Percentiles rank a stretch among this genome's conserved stretches.
Conservation (phyloP, 768 basidiomycete genomes). For the Calvatia gigantea region DNA sequence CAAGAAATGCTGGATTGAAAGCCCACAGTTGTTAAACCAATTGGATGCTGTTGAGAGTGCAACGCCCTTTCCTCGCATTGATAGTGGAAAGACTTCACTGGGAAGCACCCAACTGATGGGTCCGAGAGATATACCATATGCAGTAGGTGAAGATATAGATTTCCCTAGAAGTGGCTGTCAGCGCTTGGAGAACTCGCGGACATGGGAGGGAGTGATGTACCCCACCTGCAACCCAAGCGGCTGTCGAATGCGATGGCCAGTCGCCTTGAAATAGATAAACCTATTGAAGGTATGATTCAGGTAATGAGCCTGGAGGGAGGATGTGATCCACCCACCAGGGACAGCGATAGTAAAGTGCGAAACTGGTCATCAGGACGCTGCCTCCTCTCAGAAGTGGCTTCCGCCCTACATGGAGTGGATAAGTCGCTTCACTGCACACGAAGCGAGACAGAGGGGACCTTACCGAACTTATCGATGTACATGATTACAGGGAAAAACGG, state of each 20-base stretch:
- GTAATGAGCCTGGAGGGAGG: background rate
- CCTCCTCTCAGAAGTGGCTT: slow-evolving; percentile 65
- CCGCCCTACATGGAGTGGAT: slow-evolving; percentile 39
- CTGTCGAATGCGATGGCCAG: slow-evolving; percentile 55
- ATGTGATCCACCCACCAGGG: slow-evolving; percentile 39
- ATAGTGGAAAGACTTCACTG: slow-evolving; percentile 78
- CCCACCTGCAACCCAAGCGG: slow-evolving; percentile 70
- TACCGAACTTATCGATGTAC: slow-evolving; percentile 65
- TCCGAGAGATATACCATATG: slow-evolving; percentile 76
- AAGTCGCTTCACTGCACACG: background rate
- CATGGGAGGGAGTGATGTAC: slow-evolving; percentile 32
- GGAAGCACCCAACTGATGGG: slow-evolving; percentile 85
- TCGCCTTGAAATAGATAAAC: slow-evolving; percentile 46
- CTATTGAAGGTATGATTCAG: slow-evolving; percentile 23
- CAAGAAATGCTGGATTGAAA: slow-evolving; percentile 15
- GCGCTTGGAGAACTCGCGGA: background rate
- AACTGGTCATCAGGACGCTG: slow-evolving; percentile 55
- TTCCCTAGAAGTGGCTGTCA: slow-evolving; percentile 26
- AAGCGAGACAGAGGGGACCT: slow-evolving; percentile 11
- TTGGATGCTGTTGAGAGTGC: slow-evolving; percentile 82
- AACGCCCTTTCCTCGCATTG: slow-evolving; percentile 78
- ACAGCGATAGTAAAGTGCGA: slow-evolving; percentile 66
- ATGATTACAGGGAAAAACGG: slow-evolving; percentile 72
- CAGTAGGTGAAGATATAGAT: slow-evolving; percentile 74
- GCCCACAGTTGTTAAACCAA: slow-evolving; percentile 76